Base-by-base conservation (phyloP, 352 stramenopile genomes). In the Globisporangium abappressorium region DNA sequence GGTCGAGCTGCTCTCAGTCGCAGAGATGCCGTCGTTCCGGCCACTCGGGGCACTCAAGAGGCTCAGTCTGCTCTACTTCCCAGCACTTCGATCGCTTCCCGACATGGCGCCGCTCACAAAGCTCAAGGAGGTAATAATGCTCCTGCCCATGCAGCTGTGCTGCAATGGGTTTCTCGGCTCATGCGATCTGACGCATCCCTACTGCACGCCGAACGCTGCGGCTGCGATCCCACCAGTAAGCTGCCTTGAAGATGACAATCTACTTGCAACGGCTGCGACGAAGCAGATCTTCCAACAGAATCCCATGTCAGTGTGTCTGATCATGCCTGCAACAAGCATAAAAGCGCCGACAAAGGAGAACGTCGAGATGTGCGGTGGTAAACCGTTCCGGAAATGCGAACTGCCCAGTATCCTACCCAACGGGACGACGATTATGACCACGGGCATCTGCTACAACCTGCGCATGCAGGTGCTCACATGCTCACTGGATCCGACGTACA, bases 391-490 rank as follows among this genome's bases (percentile, higher is more conserved):
- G 2, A 15, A 22, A 8, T 60, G 55, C 30, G 30, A 43, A 14
- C 3, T 41, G 30, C 28, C 30, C 2, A n/a, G 18, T 24, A 28
- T 41, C 34, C 26, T 41, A 6, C 6, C 55, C 8, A 41, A 58
- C 14, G 53, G 26, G 2, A 41, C 53, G 7, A 55, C 20, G 4
- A 7, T 7, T 7, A 0, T 28, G 47, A 54, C 3, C 11, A 0
- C n/a, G 34, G 76, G 71, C 1, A 81, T 83, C 26, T 79, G 76
- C 47, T 76, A 70, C 46, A 77, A 77, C 46, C 70, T 64, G n/a
- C 72, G 69, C 2, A 71, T 83, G 54, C 72, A 83, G 15, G 72
- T 77, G 8, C 56, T 83, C 2, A 58, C 69, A 24, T 83, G 76
- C 46, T 69, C 72, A 26, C 36, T 65, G 1, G 71, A 79, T 38